These are phyloP conservation scores for Karstenula rhodostoma DNA, from an alignment of 2,329 filamentous ascomycete species.

Conservation along the genomic window DNA sequence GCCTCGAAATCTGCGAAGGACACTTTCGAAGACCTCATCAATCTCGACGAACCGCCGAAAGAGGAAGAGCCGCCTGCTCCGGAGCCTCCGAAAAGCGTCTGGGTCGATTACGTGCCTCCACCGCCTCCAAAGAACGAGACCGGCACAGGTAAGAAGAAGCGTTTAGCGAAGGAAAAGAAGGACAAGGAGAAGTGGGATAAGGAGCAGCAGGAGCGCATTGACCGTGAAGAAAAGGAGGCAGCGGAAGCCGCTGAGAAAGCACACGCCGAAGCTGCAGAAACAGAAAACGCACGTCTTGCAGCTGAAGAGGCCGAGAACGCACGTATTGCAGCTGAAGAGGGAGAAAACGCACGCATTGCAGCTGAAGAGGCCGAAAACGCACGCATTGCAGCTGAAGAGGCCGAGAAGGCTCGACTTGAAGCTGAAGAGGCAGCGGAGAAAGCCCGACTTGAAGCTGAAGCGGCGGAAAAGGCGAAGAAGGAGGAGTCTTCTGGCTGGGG, in stretches of 20 bases:
- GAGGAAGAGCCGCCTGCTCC: conserved; percentile 31
- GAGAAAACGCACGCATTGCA: conserved; percentile 33
- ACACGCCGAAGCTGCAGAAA: conserved; percentile 35
- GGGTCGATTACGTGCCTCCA: conserved; percentile 28
- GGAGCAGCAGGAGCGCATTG: conserved; percentile 34
- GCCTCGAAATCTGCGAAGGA: conserved; percentile 43
- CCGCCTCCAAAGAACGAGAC: conserved; percentile 29
- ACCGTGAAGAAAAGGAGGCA: conserved; percentile 36
- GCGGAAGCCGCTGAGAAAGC: neutral
- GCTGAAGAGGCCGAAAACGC: conserved; percentile 34
- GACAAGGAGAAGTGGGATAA: conserved; percentile 44
- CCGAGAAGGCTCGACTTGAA: conserved; percentile 15
- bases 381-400: conserved; percentile 21
- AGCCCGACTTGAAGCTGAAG: conserved; percentile 35
- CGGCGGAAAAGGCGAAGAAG: conserved; percentile 28
- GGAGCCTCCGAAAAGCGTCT: conserved; percentile 40
- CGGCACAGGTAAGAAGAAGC: conserved; percentile 39
- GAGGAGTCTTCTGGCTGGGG: conserved; percentile 43
- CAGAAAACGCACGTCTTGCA: conserved; percentile 13
- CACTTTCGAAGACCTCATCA: conserved; percentile 43
- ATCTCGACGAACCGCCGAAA: conserved; percentile 39
- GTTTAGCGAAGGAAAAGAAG: conserved; percentile 40
- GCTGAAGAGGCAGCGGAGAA: conserved; percentile 44
- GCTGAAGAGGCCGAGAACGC: conserved; percentile 23
- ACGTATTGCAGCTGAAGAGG: conserved; percentile 38